Evolutionary conservation across 352 stramenopile species (phyloP).

Genomic region (Blastocystis hominis): DNA sequence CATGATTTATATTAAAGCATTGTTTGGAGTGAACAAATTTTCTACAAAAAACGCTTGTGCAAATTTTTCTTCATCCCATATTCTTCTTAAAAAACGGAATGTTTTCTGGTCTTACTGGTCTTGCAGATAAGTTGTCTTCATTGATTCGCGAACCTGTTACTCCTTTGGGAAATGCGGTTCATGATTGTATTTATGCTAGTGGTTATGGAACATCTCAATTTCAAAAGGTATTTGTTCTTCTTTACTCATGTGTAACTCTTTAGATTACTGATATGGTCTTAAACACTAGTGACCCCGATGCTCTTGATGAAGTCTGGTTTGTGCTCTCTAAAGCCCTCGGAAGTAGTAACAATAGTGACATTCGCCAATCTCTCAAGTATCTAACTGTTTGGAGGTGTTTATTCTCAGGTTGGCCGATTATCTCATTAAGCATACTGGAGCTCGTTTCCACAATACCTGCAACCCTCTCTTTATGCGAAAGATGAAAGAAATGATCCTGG

Average conservation of each 20-base stretch:
- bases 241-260: not conserved
- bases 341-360: constrained; percentile 20
- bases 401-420: constrained; percentile 35
- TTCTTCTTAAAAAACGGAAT: constrained; percentile 9
- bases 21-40: not conserved
- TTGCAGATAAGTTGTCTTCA: constrained; percentile 46
- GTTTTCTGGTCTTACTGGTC: constrained; percentile 53
- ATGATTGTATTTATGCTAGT: constrained; percentile 54
- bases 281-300: constrained; percentile 46
- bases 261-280: constrained; percentile 56
- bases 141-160: constrained; percentile 57
- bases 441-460: constrained; percentile 49
- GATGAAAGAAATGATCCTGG: constrained; percentile 54
- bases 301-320: constrained; percentile 58
- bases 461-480: constrained; percentile 48
- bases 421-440: constrained; percentile 56
- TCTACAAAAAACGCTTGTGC: constrained; percentile 21
- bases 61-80: not conserved
- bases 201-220: not conserved
- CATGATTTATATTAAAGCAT: constrained; percentile 25
- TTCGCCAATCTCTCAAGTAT: constrained; percentile 38
- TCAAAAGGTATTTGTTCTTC: constrained; percentile 3
- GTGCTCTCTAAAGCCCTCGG: constrained; percentile 18
- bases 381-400: not conserved
- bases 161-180: constrained; percentile 50